Percentiles rank a stretch among this genome's conserved stretches.
These are phyloP conservation scores for Leccinum huronense DNA, from an alignment of 1,284 basidiomycete species.

Conservation along the genomic window DNA sequence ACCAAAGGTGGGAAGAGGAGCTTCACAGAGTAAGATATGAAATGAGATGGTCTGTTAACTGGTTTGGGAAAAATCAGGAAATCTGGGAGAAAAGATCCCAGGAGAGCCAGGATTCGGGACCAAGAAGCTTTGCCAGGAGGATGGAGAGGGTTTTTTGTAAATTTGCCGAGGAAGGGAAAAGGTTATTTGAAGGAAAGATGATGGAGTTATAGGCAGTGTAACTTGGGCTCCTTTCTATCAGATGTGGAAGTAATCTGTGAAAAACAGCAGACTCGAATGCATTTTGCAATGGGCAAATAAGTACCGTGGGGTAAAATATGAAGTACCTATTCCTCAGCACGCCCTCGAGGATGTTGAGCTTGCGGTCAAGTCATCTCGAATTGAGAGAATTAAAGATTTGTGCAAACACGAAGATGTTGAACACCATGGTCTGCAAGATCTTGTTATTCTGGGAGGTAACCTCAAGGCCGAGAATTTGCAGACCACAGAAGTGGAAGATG, in stretches of 20 bases:
- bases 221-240: too few relatives aligned
- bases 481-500: conserved; percentile 86
- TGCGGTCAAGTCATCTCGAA: conserved; percentile 81
- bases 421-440: conserved; percentile 83
- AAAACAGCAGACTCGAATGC: too few relatives aligned
- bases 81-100: not conserved
- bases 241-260: too few relatives aligned
- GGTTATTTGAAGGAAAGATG: too few relatives aligned
- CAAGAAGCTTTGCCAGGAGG: too few relatives aligned
- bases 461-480: conserved; percentile 65
- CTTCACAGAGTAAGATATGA: not conserved
- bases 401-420: conserved; percentile 97
- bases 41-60: not conserved
- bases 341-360: conserved; percentile 88
- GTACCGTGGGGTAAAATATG: conserved; percentile 37
- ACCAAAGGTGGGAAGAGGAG: not conserved
- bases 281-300: too few relatives aligned
- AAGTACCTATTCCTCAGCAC: conserved; percentile 84
- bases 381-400: conserved; percentile 97
- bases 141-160: too few relatives aligned
- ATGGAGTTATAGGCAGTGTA: too few relatives aligned
- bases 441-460: conserved; percentile 43
- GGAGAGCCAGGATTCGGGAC: too few relatives aligned
- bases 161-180: too few relatives aligned
- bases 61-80: not conserved